phyloP scores from a whole-genome alignment of 2,329 filamentous ascomycete genomes.

The Chrysosporium keratinophilum region DNA sequence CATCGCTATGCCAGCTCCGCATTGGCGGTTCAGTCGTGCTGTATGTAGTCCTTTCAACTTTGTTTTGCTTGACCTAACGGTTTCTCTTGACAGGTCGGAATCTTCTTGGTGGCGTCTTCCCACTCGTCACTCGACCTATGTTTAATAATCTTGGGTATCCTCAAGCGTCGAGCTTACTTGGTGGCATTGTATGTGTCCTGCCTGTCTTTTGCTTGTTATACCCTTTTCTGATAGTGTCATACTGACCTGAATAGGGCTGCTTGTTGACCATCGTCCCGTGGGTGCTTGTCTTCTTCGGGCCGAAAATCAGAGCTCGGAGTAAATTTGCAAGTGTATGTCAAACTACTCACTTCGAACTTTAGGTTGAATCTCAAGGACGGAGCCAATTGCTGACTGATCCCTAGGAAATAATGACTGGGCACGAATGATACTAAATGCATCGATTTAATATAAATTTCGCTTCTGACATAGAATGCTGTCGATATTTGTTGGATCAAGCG shows the following conservation, averaged over 20 bases:
- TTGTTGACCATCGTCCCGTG: constrained; percentile 72
- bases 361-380: background rate
- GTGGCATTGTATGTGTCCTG: constrained; percentile 50
- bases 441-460: background rate
- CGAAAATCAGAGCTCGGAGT: constrained; percentile 62
- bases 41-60: constrained; percentile 28
- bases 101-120: constrained; percentile 69
- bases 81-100: constrained; percentile 48
- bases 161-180: constrained; percentile 63
- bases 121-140: constrained; percentile 62
- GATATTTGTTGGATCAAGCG: background rate
- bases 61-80: background rate
- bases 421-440: constrained; percentile 3
- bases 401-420: constrained; percentile 14
- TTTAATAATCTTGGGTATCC: constrained; percentile 62
- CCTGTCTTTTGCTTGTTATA: background rate
- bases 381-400: background rate
- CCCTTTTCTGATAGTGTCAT: background rate
- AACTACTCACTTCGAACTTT: constrained; percentile 15
- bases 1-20: constrained; percentile 76
- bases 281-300: constrained; percentile 70
- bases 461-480: background rate
- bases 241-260: constrained; percentile 33
- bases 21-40: constrained; percentile 75
- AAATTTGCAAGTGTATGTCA: constrained; percentile 56